Evolutionary conservation across 1,139 yeast genomes (phyloP).

Genomic region (Candida sp.): DNA sequence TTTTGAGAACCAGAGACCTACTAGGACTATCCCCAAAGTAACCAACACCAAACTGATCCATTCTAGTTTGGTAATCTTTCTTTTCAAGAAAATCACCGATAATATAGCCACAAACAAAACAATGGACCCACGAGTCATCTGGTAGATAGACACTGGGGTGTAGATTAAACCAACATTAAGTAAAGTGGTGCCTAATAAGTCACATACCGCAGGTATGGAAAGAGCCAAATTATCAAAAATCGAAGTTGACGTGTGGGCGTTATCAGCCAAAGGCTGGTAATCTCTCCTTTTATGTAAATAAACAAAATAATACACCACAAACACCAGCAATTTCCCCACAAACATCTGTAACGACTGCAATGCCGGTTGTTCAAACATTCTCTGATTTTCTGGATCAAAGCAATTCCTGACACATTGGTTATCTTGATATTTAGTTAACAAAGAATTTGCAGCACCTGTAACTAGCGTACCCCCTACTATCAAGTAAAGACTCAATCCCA

Average conservation of each 20-base stretch:
- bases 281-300: conserved; percentile 16
- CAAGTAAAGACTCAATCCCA: conserved; percentile 11
- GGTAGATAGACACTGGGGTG: conserved; percentile 81
- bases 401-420: conserved; percentile 69
- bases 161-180: conserved; percentile 73
- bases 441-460: conserved; percentile 74
- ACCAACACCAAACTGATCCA: conserved; percentile 67
- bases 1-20: conserved; percentile 62
- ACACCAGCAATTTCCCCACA: conserved; percentile 60
- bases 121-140: conserved; percentile 80
- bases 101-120: conserved; percentile 75
- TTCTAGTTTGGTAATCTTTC: conserved; percentile 56
- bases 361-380: conserved; percentile 72
- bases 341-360: conserved; percentile 83
- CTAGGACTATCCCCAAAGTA: conserved; percentile 65
- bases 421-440: conserved; percentile 76
- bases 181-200: conserved; percentile 69
- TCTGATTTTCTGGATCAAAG: conserved; percentile 39
- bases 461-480: conserved; percentile 52
- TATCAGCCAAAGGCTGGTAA: conserved; percentile 16
- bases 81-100: conserved; percentile 60
- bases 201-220: conserved; percentile 69
- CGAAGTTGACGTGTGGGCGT: conserved; percentile 8
- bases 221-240: conserved; percentile 25
- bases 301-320: conserved; percentile 41